A percentile compares a stretch with the other conserved stretches of the same genome.
Conservation (phyloP, 352 stramenopile genomes). For the Globisporangium mamillatum region DNA sequence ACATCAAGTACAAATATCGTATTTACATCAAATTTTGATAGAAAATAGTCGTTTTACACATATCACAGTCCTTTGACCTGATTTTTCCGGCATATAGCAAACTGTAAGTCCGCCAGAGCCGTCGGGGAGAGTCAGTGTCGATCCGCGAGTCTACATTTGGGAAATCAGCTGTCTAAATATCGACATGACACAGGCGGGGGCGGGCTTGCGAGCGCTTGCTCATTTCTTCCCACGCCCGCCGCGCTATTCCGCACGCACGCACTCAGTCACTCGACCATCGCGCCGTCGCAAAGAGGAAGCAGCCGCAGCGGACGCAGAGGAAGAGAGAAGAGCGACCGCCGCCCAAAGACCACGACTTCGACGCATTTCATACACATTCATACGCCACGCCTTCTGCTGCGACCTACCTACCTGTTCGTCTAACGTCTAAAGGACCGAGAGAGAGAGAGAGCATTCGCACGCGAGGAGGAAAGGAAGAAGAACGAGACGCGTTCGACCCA, state of each 20-base stretch:
- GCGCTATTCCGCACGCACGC: constrained; percentile 4
- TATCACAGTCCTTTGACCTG: background rate
- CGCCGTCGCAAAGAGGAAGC: constrained; percentile 2
- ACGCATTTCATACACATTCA: background rate
- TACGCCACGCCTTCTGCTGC: background rate
- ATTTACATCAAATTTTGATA: too few species aligned
- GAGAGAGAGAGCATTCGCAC: background rate
- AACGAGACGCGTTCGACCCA: constrained; percentile 3
- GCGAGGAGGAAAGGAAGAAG: constrained; percentile 5
- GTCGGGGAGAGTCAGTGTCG: constrained; percentile 10
- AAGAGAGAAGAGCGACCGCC: background rate
- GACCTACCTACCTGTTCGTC: background rate
- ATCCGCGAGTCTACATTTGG: constrained; percentile 4
- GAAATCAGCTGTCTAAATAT: constrained; percentile 8
- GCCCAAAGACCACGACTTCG: background rate
- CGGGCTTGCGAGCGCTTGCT: background rate
- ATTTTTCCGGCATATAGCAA: background rate
- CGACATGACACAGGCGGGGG: constrained; percentile 1
- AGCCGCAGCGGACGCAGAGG: background rate
- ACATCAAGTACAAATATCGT: background rate
- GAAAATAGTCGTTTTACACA: background rate
- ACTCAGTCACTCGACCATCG: background rate
- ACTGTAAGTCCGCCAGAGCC: background rate
- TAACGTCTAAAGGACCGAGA: background rate
- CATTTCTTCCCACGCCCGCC: constrained; percentile 10